Evolutionary conservation across 2,329 filamentous ascomycete genomes (phyloP), one percentile per base, ranked within the genome.

Genomic region (Colletotrichum sp.): DNA sequence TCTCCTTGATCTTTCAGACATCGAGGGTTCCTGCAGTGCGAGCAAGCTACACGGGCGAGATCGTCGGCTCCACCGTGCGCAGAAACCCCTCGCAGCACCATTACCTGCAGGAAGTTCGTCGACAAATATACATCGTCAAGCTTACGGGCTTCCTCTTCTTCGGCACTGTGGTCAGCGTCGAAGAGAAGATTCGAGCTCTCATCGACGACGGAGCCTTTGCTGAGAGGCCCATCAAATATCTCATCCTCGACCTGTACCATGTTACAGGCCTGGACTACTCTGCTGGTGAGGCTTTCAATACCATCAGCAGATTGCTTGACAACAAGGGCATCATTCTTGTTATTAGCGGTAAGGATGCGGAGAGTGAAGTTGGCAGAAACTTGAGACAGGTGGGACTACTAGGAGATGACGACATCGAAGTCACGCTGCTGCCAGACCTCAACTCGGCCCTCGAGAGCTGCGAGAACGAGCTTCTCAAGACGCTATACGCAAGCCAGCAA

Each of bases 111-210:
- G 91, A 96, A 78, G 96, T 97, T 19, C 96, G 96, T 5, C 91
- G 92, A 36, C 97, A 99, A 82, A 97, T 98, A 39, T 94, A 95
- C 74, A 93, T 98, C 66, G 94, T 98, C 81, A 98, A 98, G 84
- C 90, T 99, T 19, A 94, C 94, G 0, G 96, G 97, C 0, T 98
- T 96, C 81, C 91, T 99, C n/a, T 99, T 99, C 88, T 99, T 99
- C 79, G 97, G 97, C 19, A 98, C 96, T 4, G 98, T 99, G 78
- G 96, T 98, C 69, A 95, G 95, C 64, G 96, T 99, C 0, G 97
- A 99, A 84, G 94, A 95, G 77, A 94, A 94, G 78, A 96, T 98
- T 77, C 92, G 96, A 27, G 92, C 90, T 6, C 87, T 98, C 36
- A 93, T 98, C 63, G 93, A 96, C 32, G 95, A 98, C 34, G 93